Base-by-base conservation (phyloP, 192 early-diverging fungal species). In the Coemansia reversa region DNA sequence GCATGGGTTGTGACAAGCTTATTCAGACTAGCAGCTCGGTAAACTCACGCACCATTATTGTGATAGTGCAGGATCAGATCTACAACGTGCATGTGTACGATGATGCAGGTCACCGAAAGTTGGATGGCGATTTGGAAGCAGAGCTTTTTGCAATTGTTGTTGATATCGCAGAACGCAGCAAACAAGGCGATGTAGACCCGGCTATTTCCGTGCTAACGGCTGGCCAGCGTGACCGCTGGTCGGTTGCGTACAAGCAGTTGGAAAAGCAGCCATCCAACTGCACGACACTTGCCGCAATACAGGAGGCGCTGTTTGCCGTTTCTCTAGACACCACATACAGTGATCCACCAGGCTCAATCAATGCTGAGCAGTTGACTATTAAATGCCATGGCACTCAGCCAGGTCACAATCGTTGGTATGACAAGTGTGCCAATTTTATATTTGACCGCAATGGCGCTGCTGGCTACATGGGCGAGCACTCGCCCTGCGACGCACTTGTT, bases 331-430 rank as follows among this genome's bases (percentile, higher is more conserved):
- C 92, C 53, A 84, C 83, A 53, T 69, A 67, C 24, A 64, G 73
- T 16, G 80, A 83, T 7, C 74, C 74, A n/a, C 62, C 28, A 0
- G 65, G 52, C 2, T 70, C 69, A 14, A 49, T 76, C 61, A 76
- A 63, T 29, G 74, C 74, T 0, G 55, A 70, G 25, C 74, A 76
- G 65, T 60, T 23, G 48, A 52, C 24, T 23, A 22, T 55, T 19
- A 76, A 76, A 58, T 65, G 69, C 63, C 74, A 76, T 20, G 69
- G 68, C 12, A 70, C 65, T 9, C 64, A 45, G 0, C 65, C 69
- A n/a, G 93, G 90, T 4, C 88, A 86, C 74, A 96, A 96, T 67
- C 84, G 94, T 4, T 96, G 94, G 94, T 93, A 89, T 64, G 94
- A 96, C 75, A 96, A 93, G 72, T 82, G 81, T 7, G 55, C 91